A percentile compares a stretch with the other conserved stretches of the same genome.
Evolutionary conservation across 2,329 filamentous ascomycete species (phyloP).

Genomic region (Colletotrichum sp.): DNA sequence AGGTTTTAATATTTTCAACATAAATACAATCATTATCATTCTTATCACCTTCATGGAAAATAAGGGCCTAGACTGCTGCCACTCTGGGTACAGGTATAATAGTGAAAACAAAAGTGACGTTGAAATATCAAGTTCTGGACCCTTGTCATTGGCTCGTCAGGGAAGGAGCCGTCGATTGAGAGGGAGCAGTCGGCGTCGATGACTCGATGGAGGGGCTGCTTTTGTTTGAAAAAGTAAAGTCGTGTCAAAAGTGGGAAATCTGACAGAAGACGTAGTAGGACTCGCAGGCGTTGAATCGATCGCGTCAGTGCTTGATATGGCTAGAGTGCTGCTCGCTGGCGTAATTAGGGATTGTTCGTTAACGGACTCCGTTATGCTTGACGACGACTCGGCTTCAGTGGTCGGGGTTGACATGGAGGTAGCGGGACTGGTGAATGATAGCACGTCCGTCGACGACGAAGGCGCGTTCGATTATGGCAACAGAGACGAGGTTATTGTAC

Average conservation of each 20-base stretch:
- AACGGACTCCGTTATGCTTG: background rate
- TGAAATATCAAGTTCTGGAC: too few relatives aligned
- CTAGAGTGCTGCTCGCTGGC: background rate
- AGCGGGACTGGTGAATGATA: too few relatives aligned
- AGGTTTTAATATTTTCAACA: too few relatives aligned
- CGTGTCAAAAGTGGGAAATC: background rate
- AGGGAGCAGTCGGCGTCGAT: background rate
- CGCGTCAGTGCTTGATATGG: background rate
- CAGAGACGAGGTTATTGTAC: background rate
- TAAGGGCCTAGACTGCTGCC: rapidly evolving
- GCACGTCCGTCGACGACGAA: background rate
- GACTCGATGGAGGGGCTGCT: background rate
- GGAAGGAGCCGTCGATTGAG: too few relatives aligned
- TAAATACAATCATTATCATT: rapidly evolving
- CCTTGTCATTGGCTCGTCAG: too few relatives aligned
- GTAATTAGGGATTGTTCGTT: background rate
- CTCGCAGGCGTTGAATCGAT: background rate
- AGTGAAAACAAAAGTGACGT: too few relatives aligned
- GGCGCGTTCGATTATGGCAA: background rate
- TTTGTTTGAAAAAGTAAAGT: background rate
- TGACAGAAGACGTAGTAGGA: background rate
- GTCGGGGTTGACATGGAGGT: background rate
- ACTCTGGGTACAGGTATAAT: background rate
- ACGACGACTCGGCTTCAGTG: background rate
- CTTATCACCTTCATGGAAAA: background rate